Base-by-base conservation (phyloP, 352 stramenopile species). In the Pythium chondricola region DNA sequence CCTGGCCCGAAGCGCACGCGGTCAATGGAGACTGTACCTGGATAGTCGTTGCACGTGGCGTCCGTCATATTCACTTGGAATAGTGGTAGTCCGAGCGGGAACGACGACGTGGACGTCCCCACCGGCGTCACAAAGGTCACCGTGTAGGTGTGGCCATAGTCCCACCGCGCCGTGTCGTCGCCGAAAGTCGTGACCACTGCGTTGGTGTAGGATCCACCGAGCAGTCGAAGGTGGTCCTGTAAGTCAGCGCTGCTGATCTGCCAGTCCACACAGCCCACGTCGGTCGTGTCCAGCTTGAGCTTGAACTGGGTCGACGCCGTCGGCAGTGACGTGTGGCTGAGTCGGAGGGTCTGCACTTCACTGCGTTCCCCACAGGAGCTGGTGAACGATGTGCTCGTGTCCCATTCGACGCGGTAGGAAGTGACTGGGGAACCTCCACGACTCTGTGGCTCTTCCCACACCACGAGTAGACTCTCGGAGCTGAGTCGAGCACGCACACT, bases 371-470 rank as follows among this genome's bases (percentile, higher is more conserved):
- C 82, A 37, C 82, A 93, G 25, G 65, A 39, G 37, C 75, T 90
- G 10, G 77, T 81, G 59, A 98, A 98, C 14, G 77, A 83, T n/a
- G 81, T 53, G 13, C 63, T 85, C 18, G 75, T 69, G 67, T 98
- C 95, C 94, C 95, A 98, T 67, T 98, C 94, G n/a, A 98, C 78
- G 17, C 88, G 65, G 63, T 97, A 98, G 32, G 79, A 79, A 4
- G 67, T 83, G 27, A 95, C 66, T 0, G 59, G 42, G 18, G 87
- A 74, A 22, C 88, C 93, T n/a, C 94, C 93, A 31, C 90, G 58
- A 35, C 67, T 83, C 25, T 70, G 50, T 16, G 94, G 94, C 3
- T 74, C 72, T 38, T 79, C 74, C 83, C 83, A 95, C 18, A 86
- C 66, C 5, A 84, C 64, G 30, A 91, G 37, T 26, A 88, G 59